These are phyloP conservation scores for Fremontodendron californicum DNA, from an alignment of 345 rosid species.

Conservation along the genomic window DNA sequence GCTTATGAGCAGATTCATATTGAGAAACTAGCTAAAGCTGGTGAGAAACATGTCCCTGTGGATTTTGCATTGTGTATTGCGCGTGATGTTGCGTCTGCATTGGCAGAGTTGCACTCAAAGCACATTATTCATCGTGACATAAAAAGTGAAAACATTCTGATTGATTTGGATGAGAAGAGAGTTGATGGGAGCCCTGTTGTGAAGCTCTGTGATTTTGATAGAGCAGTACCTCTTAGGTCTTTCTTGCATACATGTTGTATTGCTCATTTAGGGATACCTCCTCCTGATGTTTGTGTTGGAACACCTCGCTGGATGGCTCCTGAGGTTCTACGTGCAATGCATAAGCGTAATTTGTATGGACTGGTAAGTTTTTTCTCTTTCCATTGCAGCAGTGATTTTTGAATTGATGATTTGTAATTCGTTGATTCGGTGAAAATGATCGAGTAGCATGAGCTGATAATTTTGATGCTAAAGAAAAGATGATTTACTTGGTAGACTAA, in stretches of 20 bases:
- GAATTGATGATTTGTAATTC: neutral
- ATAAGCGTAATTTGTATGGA: conserved; percentile 55
- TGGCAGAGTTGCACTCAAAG: conserved; percentile 75
- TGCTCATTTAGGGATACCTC: conserved; percentile 72
- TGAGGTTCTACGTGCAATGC: conserved; percentile 79
- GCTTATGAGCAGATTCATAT: conserved; percentile 53
- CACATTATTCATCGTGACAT: conserved; percentile 93
- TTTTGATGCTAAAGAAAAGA: neutral
- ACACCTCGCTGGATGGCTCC: conserved; percentile 99
- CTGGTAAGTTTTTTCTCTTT: conserved; percentile 40
- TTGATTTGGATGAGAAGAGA: conserved; percentile 59
- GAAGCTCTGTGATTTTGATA: conserved; percentile 94
- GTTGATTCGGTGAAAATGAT: neutral
- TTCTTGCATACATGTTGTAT: conserved; percentile 74
- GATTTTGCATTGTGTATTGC: conserved; percentile 68
- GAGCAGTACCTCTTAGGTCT: conserved; percentile 87
- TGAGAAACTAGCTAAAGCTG: conserved; percentile 59
- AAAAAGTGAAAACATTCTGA: conserved; percentile 88
- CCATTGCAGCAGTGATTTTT: neutral
- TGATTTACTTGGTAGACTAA: neutral
- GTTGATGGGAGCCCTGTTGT: conserved; percentile 57
- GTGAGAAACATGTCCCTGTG: conserved; percentile 58
- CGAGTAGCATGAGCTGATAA: neutral
- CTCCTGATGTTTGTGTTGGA: conserved; percentile 86
- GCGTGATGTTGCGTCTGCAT: conserved; percentile 68